phyloP scores from a whole-genome alignment of 768 basidiomycete species.

The Lactarius vividus region DNA sequence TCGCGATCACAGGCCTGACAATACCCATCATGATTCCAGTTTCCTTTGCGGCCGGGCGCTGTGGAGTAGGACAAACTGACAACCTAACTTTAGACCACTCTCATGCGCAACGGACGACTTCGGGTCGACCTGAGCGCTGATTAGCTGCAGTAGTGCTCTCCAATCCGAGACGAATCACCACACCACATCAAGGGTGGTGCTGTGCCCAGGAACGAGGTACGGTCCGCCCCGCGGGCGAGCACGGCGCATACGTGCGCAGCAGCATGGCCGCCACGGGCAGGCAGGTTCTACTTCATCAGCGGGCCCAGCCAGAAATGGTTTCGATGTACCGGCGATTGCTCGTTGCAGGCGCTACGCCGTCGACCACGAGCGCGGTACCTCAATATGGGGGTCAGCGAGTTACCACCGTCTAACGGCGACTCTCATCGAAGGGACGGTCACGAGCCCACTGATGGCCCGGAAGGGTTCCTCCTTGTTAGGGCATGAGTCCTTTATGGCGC shows the following conservation, averaged over 20 bases:
- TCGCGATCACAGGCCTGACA: not conserved
- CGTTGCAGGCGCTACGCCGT: conserved; percentile 5
- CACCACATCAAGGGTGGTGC: not conserved
- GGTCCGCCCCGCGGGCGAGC: not conserved
- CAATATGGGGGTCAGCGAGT: not conserved
- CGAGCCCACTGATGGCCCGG: not conserved
- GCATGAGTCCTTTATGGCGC: not conserved
- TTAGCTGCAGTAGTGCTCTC: not conserved
- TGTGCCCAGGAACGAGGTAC: not conserved
- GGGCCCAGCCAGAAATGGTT: not conserved
- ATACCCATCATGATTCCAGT: not conserved
- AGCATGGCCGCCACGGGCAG: not conserved
- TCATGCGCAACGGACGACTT: not conserved
- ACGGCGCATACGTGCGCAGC: too few relatives aligned
- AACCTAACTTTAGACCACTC: not conserved
- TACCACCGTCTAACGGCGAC: not conserved
- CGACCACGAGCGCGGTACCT: not conserved
- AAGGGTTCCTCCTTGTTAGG: not conserved
- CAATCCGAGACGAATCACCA: not conserved
- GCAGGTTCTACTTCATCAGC: not conserved
- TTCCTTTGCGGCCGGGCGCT: not conserved
- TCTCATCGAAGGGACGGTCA: not conserved
- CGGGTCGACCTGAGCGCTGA: not conserved
- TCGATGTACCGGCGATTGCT: not conserved
- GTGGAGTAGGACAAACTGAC: not conserved